Evolutionary conservation across 2,329 filamentous ascomycete genomes (phyloP), one percentile per base, ranked within the genome.

Genomic region (Fusarium algeriense): DNA sequence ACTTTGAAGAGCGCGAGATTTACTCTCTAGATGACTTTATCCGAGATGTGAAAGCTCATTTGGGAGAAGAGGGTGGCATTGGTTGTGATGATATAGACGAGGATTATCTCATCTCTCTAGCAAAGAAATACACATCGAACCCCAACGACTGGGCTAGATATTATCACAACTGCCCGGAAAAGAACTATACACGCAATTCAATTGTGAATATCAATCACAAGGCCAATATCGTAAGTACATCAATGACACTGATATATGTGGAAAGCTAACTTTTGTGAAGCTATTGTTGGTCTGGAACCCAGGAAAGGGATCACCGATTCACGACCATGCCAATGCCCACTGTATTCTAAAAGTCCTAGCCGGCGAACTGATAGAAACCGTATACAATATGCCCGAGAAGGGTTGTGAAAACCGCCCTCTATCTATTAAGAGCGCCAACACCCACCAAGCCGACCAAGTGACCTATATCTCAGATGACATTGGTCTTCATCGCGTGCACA

Each of bases 291-390:
- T 64, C 4, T 64, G 62, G 62, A 64, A 64, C 11, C 62, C 62
- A 9, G 59, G 62, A 15, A 64, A 64, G 7, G 62, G 49, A 14
- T 64, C 62, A 8, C 62, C 59, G 2, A 64, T 64, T 7, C 62
- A 64, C 19, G 62, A 64, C 5, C 62, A 64, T 19, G 62, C 62
- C 30, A 64, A 64, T 15, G 62, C 62, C 3, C 62, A 64, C 14
- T 64, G 62, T 7, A 64, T 64, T 10, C 54, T 64, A 11, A 64
- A 64, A 28, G 62, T 64, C 1, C 13, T 64, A 7, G 62, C 62
- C 2, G 62, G 62, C 1, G 62, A 64, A 9, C 32, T 64, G 15
- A 64, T 49, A 11, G 62, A 64, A 6, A 64, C 62, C 7, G 34
- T 64, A 9, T 64, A 64, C 1, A 7, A 40, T 2, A 64, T 64